A percentile compares a stretch with the other conserved stretches of the same genome.
These are phyloP conservation scores for Pneumocystis canis DNA, from an alignment of 1,139 yeast species.

Conservation along the genomic window DNA sequence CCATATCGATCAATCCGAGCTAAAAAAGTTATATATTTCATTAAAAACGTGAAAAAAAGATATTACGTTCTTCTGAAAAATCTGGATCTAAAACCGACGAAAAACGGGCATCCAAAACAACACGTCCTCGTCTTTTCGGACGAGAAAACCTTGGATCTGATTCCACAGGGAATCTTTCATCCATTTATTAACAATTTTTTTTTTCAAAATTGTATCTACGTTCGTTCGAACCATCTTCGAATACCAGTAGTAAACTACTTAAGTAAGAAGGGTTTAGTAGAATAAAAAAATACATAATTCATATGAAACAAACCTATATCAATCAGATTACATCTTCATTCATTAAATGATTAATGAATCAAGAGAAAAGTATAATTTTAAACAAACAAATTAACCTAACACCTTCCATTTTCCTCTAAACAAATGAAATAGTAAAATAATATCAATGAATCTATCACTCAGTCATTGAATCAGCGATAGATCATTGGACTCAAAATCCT, in stretches of 20 bases:
- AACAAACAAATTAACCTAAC: too few relatives aligned
- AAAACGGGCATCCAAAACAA: not conserved
- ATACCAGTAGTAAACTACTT: too few relatives aligned
- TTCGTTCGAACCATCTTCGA: not conserved
- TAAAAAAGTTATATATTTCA: not conserved
- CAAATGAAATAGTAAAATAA: too few relatives aligned
- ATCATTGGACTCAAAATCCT: too few relatives aligned
- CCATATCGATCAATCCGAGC: not conserved
- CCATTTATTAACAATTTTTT: not conserved
- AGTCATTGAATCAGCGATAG: too few relatives aligned
- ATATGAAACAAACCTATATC: too few relatives aligned
- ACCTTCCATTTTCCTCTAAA: too few relatives aligned
- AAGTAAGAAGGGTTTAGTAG: too few relatives aligned
- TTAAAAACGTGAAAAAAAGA: not conserved
- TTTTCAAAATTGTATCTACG: not conserved
- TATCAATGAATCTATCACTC: too few relatives aligned
- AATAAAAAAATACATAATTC: not conserved
- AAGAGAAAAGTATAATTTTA: too few relatives aligned
- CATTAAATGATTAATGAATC: too few relatives aligned
- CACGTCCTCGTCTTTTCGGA: not conserved
- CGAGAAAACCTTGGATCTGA: not conserved
- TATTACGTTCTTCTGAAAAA: not conserved
- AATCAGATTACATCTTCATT: too few relatives aligned
- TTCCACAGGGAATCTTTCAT: not conserved
- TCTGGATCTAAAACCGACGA: not conserved